Evolutionary conservation across 805 yeast genomes (phyloP).

Genomic region (Suhomyces prunicola): DNA sequence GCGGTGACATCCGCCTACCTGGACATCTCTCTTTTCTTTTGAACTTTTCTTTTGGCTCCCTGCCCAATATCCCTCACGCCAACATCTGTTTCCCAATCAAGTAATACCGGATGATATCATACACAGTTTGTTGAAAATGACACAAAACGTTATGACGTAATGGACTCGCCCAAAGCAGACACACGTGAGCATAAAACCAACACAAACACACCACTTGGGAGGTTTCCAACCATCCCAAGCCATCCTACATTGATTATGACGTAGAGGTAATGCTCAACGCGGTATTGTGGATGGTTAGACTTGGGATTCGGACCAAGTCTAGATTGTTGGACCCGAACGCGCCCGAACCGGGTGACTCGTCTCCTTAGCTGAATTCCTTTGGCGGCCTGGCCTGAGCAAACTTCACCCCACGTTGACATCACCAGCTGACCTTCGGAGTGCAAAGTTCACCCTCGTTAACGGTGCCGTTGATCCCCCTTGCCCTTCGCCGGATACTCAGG

Average conservation of each 20-base stretch:
- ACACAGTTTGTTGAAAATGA: neutral
- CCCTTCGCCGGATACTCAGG: neutral
- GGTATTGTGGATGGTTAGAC: neutral
- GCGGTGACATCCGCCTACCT: neutral
- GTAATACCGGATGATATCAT: conserved; percentile 1
- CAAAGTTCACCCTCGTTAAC: neutral
- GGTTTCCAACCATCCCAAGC: neutral
- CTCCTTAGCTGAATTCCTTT: neutral
- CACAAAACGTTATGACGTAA: conserved; percentile 3
- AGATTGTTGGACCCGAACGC: neutral
- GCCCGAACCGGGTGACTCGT: neutral
- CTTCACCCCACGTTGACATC: neutral
- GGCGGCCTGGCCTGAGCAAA: neutral
- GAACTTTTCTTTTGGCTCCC: neutral
- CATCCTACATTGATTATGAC: neutral
- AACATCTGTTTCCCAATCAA: neutral
- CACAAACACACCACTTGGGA: neutral
- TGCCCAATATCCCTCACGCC: neutral
- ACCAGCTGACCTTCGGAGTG: neutral
- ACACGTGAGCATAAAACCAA: neutral
- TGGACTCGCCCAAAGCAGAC: neutral
- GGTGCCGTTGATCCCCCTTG: neutral
- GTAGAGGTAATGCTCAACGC: neutral
- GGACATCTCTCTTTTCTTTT: neutral
- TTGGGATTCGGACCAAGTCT: neutral